These are phyloP conservation scores for Aspergillus panamensis DNA, from an alignment of 495 filamentous ascomycete species.

Conservation along the genomic window DNA sequence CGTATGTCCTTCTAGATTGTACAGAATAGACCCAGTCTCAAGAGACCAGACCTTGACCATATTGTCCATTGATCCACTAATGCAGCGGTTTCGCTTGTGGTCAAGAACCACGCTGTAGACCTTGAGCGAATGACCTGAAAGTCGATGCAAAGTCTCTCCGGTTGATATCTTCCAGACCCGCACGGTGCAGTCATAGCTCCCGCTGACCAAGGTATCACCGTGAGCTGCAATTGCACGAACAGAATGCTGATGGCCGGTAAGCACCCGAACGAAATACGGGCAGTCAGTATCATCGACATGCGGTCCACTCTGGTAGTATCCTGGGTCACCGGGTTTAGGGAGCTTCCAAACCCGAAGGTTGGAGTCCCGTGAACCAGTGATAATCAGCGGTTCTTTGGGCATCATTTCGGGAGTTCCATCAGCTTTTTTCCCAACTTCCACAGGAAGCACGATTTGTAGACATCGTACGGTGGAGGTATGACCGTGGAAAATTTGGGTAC, in stretches of 20 bases:
- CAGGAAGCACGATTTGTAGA: slow-evolving; percentile 89
- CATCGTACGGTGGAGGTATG: slow-evolving; percentile 97
- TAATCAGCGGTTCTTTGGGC: slow-evolving; percentile 90
- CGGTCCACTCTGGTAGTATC: slow-evolving; percentile 71
- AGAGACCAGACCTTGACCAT: slow-evolving; percentile 97
- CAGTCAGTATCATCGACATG: slow-evolving; percentile 79
- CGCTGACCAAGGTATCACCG: slow-evolving; percentile 95
- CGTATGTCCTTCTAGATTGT: slow-evolving; percentile 92
- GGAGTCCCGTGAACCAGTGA: slow-evolving; percentile 95
- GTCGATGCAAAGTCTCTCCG: slow-evolving; percentile 81
- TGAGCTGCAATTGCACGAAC: slow-evolving; percentile 98
- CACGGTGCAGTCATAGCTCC: slow-evolving; percentile 95
- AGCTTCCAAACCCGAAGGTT: slow-evolving; percentile 94
- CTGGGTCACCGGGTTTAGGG: slow-evolving; percentile 70
- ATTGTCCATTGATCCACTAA: slow-evolving; percentile 98
- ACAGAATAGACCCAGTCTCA: slow-evolving; percentile 77
- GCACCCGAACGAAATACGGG: slow-evolving; percentile 86
- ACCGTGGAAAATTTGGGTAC: slow-evolving; percentile 93
- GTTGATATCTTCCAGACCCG: slow-evolving; percentile 97
- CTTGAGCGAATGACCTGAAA: slow-evolving; percentile 86
- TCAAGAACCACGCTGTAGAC: slow-evolving; percentile 98
- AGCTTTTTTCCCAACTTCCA: slow-evolving; percentile 63
- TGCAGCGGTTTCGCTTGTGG: slow-evolving; percentile 87
- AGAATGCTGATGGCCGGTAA: slow-evolving; percentile 86
- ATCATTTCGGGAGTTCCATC: slow-evolving; percentile 80